These are phyloP conservation scores for Colletotrichum nymphaeae DNA, from an alignment of 2,329 filamentous ascomycete genomes.

Conservation along the genomic window DNA sequence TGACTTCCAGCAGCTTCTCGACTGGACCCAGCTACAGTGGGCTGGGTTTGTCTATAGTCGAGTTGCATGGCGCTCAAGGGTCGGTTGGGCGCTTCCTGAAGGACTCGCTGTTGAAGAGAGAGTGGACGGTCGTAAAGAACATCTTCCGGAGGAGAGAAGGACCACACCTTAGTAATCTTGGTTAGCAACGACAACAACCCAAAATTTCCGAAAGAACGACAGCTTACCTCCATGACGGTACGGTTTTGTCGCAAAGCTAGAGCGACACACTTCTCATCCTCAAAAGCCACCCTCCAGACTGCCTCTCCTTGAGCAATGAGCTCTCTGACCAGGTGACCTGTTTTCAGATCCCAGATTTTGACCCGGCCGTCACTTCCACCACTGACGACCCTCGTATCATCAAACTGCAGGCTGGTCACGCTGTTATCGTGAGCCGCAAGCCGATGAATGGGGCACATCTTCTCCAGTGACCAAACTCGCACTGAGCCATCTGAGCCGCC, in stretches of 20 bases:
- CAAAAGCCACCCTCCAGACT: conserved; percentile 97
- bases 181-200: conserved; percentile 42
- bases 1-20: conserved; percentile 50
- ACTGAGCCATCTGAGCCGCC: conserved; percentile 97
- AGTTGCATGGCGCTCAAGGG: conserved; percentile 63
- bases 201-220: too few relatives aligned
- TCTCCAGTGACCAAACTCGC: conserved; percentile 92
- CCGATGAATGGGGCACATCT: conserved; percentile 91
- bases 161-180: conserved; percentile 78
- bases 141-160: conserved; percentile 88
- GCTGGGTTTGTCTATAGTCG: conserved; percentile 52
- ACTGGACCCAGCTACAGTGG: conserved; percentile 43
- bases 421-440: conserved; percentile 98
- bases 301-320: conserved; percentile 92
- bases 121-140: conserved; percentile 64
- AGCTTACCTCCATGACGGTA: conserved; percentile 95
- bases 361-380: conserved; percentile 97
- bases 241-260: conserved; percentile 87
- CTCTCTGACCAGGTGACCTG: conserved; percentile 89
- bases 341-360: conserved; percentile 97
- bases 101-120: conserved; percentile 59
- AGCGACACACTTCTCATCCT: conserved; percentile 97
- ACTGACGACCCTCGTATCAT: conserved; percentile 93
- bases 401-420: conserved; percentile 96
- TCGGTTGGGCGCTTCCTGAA: conserved; percentile 57